These are phyloP conservation scores for Psidium friedrichsthalianum DNA, from an alignment of 345 rosid genomes.

Conservation along the genomic window DNA sequence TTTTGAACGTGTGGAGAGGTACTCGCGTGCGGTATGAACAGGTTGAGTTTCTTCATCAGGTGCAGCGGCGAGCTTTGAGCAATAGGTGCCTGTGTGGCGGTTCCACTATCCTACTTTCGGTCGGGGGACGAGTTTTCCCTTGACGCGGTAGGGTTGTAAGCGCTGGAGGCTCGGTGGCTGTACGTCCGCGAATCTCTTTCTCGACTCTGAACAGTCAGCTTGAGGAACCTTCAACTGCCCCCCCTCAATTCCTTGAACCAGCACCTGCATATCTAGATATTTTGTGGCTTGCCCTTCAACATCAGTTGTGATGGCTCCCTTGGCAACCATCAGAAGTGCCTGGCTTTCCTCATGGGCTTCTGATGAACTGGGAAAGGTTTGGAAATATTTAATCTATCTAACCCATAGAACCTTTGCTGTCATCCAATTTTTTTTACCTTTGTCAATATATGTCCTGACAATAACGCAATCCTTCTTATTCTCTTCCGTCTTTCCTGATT, in stretches of 20 bases:
- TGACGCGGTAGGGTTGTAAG: neutral
- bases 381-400: neutral
- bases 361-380: neutral
- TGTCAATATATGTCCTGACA: neutral
- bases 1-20: neutral
- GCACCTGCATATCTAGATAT: neutral
- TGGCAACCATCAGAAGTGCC: neutral
- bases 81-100: neutral
- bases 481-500: neutral
- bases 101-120: neutral
- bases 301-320: neutral
- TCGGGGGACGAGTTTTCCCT: neutral
- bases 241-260: neutral
- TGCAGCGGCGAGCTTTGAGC: neutral
- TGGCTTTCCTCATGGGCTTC: neutral
- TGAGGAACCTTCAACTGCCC: neutral
- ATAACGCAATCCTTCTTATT: neutral
- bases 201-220: neutral
- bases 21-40: rapidly evolving
- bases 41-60: neutral
- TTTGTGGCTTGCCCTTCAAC: neutral
- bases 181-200: neutral
- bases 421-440: rapidly evolving
- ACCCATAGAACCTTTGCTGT: neutral
- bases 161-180: neutral